phyloP scores from a whole-genome alignment of 306 rosid genomes.

The Vicia faba region DNA sequence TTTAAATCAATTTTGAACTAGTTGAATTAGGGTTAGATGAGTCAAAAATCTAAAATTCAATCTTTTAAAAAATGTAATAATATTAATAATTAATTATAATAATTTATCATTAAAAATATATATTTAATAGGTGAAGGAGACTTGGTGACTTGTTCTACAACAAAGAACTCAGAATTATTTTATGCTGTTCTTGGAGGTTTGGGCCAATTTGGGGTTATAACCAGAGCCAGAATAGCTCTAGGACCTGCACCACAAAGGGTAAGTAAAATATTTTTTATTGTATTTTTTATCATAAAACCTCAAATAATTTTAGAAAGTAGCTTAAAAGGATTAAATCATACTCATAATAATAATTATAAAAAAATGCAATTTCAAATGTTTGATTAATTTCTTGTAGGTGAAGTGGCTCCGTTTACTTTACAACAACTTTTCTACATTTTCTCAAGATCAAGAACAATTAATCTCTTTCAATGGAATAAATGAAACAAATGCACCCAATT shows the following conservation, averaged over 20 bases:
- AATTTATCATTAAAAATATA: too few relatives aligned
- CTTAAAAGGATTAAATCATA: too few relatives aligned
- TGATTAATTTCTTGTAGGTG: conserved; percentile 50
- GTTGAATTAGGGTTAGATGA: too few relatives aligned
- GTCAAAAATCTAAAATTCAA: too few relatives aligned
- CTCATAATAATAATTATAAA: too few relatives aligned
- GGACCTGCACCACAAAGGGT: conserved; percentile 67
- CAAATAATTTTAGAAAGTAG: too few relatives aligned
- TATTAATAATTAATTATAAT: too few relatives aligned
- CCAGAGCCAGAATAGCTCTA: conserved; percentile 83
- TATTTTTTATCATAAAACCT: too few relatives aligned
- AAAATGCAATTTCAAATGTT: too few relatives aligned
- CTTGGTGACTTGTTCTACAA: conserved; percentile 60
- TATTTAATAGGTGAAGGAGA: too few relatives aligned
- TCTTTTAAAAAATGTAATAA: too few relatives aligned
- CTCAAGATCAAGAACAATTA: conserved; percentile 70
- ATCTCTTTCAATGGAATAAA: conserved; percentile 44
- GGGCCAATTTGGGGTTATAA: conserved; percentile 89
- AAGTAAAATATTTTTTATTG: conserved; percentile 21
- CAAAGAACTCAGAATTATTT: conserved; percentile 56
- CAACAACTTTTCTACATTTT: conserved; percentile 56
- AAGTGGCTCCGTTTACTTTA: conserved; percentile 72
- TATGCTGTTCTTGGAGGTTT: conserved; percentile 80
- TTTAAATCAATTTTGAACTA: too few relatives aligned
- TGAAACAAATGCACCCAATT: conserved; percentile 48